Conservation (phyloP, 306 rosid species). For the Vigna nakashimae region DNA sequence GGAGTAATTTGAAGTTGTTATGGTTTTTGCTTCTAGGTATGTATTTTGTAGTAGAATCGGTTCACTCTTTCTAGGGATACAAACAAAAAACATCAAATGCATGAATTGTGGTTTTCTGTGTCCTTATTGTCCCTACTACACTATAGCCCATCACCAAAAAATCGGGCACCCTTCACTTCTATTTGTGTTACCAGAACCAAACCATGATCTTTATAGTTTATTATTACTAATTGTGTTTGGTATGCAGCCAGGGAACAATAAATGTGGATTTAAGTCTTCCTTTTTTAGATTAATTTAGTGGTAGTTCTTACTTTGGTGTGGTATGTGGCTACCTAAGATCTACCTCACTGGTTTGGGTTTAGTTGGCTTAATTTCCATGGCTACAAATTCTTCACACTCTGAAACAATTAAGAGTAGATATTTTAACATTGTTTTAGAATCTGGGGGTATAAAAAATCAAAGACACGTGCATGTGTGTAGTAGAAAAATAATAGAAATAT, state of each 20-base stretch:
- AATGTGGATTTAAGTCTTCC: conserved; percentile 30
- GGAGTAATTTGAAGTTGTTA: conserved; percentile 42
- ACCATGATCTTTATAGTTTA: conserved; percentile 16
- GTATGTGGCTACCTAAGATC: conserved; percentile 44
- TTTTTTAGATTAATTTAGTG: conserved; percentile 10
- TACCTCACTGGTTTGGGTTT: conserved; percentile 40
- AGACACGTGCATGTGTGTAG: background rate
- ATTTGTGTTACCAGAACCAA: conserved; percentile 40
- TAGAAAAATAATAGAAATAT: too few relatives aligned
- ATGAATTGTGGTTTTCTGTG: conserved; percentile 40
- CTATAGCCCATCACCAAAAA: conserved; percentile 33
- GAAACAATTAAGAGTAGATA: background rate
- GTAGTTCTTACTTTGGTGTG: conserved; percentile 44
- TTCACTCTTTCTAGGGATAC: conserved; percentile 30
- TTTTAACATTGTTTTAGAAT: background rate
- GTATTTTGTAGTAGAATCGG: background rate
- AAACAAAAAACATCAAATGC: conserved; percentile 35
- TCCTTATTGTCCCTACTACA: conserved; percentile 22
- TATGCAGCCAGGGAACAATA: conserved; percentile 24
- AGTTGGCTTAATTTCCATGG: conserved; percentile 33
- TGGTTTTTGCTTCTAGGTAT: conserved; percentile 30
- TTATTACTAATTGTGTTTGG: conserved; percentile 38
- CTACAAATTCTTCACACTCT: background rate
- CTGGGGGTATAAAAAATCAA: background rate
- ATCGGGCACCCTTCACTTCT: conserved; percentile 46